Evolutionary conservation across 805 yeast species (phyloP), one percentile per base, ranked within the genome.

Genomic region (Sungouiella thailandica): DNA sequence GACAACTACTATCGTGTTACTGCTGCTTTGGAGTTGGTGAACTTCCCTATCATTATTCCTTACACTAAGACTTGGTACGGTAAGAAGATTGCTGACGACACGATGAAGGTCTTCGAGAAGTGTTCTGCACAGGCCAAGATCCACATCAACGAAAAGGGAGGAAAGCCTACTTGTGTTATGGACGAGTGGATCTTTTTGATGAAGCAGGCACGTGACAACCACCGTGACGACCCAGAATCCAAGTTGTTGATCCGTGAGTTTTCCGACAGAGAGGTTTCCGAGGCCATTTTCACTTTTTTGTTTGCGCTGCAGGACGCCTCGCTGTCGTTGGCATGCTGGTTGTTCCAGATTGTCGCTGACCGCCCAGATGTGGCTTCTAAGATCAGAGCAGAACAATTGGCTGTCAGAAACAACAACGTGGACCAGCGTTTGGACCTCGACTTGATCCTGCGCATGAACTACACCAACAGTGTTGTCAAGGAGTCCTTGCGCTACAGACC

Each of bases 281-380:
- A 93, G 68, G 95, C 95, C 36, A 78, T 93, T 43, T 93, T 93
- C 75, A 93, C 98, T 10, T 93, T 93, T 62, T 68, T 93, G 59
- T 93, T 93, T 61, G 98, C 98, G 5, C 84, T 96, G 4, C 98
- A 93, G 66, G 98, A 93, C 64, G 98, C 98, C 16, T 84, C 96
- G 6, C 88, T 97, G 1, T 86, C 97, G 4, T 80, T 94, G 49
- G 93, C 96, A 43, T 90, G 97, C 63, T 93, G 98, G 98, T 72
- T 93, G 53, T 93, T 90, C 78, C 98, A 93, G 71, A 76, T 88
- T 49, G 80, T 88, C 36, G 89, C 96, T 41, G 98, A 93, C 60
- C 78, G 96, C 54, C 97, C 97, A 25, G 97, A 93, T 46, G 82
- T 93, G 39, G 76, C 78, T 58, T 70, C 62, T 25, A 89, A 89